Conservation (phyloP, 2,329 filamentous ascomycete genomes). For the Penicillium hesseltinei region DNA sequence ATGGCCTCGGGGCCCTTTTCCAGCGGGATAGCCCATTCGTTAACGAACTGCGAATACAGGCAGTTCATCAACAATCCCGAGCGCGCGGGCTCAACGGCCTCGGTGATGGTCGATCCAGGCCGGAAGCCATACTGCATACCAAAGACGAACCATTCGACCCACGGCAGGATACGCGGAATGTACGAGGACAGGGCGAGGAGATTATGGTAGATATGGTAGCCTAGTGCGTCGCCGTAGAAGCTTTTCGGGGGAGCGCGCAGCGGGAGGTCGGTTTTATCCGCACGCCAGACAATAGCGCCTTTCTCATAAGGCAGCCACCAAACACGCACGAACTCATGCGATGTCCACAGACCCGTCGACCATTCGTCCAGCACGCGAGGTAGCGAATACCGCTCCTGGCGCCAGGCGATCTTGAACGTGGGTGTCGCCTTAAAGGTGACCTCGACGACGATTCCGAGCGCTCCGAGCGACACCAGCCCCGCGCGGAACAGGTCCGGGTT, state of each 20-base stretch:
- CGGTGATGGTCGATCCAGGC: slow-evolving; percentile 60
- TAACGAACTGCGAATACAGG: slow-evolving; percentile 96
- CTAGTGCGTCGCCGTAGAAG: slow-evolving; percentile 79
- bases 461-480: slow-evolving; percentile 81
- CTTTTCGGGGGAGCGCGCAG: slow-evolving; percentile 59
- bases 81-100: slow-evolving; percentile 76
- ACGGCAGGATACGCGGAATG: slow-evolving; percentile 75
- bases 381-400: slow-evolving; percentile 73
- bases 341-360: slow-evolving; percentile 73
- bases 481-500: slow-evolving; percentile 83
- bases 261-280: slow-evolving; percentile 69
- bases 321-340: slow-evolving; percentile 83
- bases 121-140: slow-evolving; percentile 95
- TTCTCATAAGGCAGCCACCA: slow-evolving; percentile 98
- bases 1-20: slow-evolving; percentile 84
- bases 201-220: slow-evolving; percentile 89
- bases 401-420: slow-evolving; percentile 82
- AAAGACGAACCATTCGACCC: slow-evolving; percentile 94
- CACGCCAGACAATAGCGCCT: slow-evolving; percentile 83
- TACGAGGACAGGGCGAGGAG: slow-evolving; percentile 78
- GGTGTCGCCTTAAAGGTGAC: slow-evolving; percentile 80
- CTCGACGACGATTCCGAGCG: slow-evolving; percentile 86
- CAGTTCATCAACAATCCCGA: slow-evolving; percentile 92
- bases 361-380: slow-evolving; percentile 67
- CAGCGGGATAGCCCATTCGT: slow-evolving; percentile 94